These are phyloP conservation scores for Rhynchospora breviuscula DNA, from an alignment of 176 grass and related monocot genomes.

Conservation along the genomic window DNA sequence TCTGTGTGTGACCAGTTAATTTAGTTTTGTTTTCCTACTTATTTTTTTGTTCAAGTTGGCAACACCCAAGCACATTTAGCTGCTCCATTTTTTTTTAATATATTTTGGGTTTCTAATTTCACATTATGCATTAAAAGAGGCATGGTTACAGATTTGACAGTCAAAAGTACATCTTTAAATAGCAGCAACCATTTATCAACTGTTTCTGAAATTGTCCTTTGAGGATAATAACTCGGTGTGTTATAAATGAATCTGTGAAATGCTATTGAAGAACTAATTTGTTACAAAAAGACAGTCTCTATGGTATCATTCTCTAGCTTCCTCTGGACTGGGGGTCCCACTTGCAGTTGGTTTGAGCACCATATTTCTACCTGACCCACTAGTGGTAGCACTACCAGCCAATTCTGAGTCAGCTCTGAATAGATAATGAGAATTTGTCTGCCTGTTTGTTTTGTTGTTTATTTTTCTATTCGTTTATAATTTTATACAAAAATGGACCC, in stretches of 20 bases:
- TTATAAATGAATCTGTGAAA: neutral
- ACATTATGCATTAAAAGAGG: neutral
- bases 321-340: neutral
- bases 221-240: neutral
- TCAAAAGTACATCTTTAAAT: neutral
- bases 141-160: neutral
- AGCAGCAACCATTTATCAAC: neutral
- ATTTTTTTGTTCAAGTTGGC: neutral
- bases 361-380: neutral
- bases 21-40: neutral
- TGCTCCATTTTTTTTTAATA: neutral
- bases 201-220: neutral
- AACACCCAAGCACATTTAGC: neutral
- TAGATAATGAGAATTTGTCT: conserved; percentile 1
- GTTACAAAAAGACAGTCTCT: neutral
- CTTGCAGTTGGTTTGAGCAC: conserved; percentile 4
- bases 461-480: too few relatives aligned
- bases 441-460: neutral
- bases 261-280: neutral
- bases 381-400: conserved; percentile 10
- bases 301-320: neutral
- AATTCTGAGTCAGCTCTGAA: neutral
- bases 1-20: neutral
- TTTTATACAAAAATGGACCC: neutral
- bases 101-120: neutral